Base-by-base conservation (phyloP, 768 basidiomycete genomes). In the Tylopilus plumbeoviolaceoides region DNA sequence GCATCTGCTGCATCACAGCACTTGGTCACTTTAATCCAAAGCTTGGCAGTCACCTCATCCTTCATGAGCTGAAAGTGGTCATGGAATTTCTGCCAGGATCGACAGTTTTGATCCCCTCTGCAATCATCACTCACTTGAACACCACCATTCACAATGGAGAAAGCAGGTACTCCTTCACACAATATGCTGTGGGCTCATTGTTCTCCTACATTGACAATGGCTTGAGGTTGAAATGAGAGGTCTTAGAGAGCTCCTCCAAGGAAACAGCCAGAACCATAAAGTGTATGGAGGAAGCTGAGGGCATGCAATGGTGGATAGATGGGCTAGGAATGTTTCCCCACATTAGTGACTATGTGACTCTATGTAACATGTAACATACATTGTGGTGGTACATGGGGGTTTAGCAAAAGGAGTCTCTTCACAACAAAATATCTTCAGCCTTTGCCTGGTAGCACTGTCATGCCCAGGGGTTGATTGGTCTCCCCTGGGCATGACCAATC, bases 371-470 rank as follows among this genome's bases (percentile, higher is more conserved):
- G 2, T 23, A 5, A 23, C 23, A 5, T 23, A 23, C 23, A 23
- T n/a, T n/a, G n/a, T 23, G 23, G 23, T 5, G 3, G 23, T 23
- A 23, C 23, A 2, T 23, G 23, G 2, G 89, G n/a, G n/a, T n/a
- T n/a, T n/a, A n/a, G n/a, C n/a, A n/a, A n/a, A n/a, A n/a, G n/a
- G n/a, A n/a, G n/a, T n/a, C n/a, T n/a, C n/a, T n/a, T n/a, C n/a
- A n/a, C n/a, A n/a, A n/a, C n/a, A n/a, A n/a, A n/a, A n/a, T n/a
- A n/a, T n/a, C n/a, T n/a, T n/a, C n/a, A n/a, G n/a, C n/a, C n/a
- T n/a, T n/a, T n/a, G n/a, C n/a, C n/a, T n/a, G n/a, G n/a, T n/a
- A n/a, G n/a, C n/a, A n/a, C n/a, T n/a, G n/a, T n/a, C n/a, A n/a
- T n/a, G n/a, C n/a, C n/a, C n/a, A n/a, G n/a, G n/a, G n/a, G n/a